These are phyloP conservation scores for Suhomyces canberraensis DNA, from an alignment of 805 yeast species.

Conservation along the genomic window DNA sequence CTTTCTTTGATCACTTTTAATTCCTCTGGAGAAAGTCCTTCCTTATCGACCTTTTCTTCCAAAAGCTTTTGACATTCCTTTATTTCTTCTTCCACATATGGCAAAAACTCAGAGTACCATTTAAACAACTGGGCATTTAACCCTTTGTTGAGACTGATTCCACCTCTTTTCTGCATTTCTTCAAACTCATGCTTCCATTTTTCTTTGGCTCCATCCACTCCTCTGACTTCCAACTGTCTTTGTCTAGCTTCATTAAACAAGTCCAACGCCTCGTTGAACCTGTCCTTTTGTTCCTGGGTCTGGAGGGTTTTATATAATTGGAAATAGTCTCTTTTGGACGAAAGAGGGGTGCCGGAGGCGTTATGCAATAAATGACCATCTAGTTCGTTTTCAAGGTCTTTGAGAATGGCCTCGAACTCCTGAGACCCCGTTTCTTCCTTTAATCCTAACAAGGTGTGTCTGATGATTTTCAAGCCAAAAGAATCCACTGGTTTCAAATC, in stretches of 20 bases:
- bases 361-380: slow-evolving; percentile 24
- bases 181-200: slow-evolving; percentile 87
- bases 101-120: slow-evolving; percentile 78
- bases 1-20: slow-evolving; percentile 39
- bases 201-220: slow-evolving; percentile 80
- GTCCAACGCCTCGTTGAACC: slow-evolving; percentile 67
- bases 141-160: slow-evolving; percentile 50
- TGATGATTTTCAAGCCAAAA: slow-evolving; percentile 72
- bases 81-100: slow-evolving; percentile 66
- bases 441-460: slow-evolving; percentile 61
- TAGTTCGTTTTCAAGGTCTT: slow-evolving; percentile 26
- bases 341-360: slow-evolving; percentile 13
- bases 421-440: slow-evolving; percentile 21
- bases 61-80: slow-evolving; percentile 48
- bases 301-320: slow-evolving; percentile 55
- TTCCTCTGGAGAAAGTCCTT: slow-evolving; percentile 18
- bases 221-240: slow-evolving; percentile 67
- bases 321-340: slow-evolving; percentile 58
- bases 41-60: slow-evolving; percentile 19
- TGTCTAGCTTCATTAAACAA: slow-evolving; percentile 75
- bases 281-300: slow-evolving; percentile 38
- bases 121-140: slow-evolving; percentile 75
- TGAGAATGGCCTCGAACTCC: slow-evolving; percentile 23
- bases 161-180: slow-evolving; percentile 58
- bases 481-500: slow-evolving; percentile 67